Percentiles rank a stretch among this genome's conserved stretches.
phyloP scores from a whole-genome alignment of 345 rosid species.

The sweet orange (Citrus sinensis) region DVS_A1.0 CM039169.1:30044001-30044500 shows the following conservation, averaged over 20 bases:
- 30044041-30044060: background rate
- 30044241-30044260: background rate
- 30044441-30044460: background rate
- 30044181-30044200: constrained; percentile 10
- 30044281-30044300: background rate
- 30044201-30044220: background rate
- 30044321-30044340: background rate
- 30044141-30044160: constrained; percentile 32
- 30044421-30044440: background rate
- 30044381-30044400: too few relatives aligned
- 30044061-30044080: constrained; percentile 15
- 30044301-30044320: background rate
- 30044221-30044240: background rate
- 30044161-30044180: constrained; percentile 11
- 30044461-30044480: background rate
- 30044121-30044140: background rate
- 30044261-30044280: background rate
- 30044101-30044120: background rate
- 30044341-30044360: background rate
- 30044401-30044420: too few relatives aligned
- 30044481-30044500: background rate
- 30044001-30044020: background rate
- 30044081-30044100: constrained; percentile 22
- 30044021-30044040: background rate
- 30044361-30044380: background rate